These are phyloP conservation scores for Cryptosporidium tyzzeri DNA, from an alignment of 169 alveolate genomes.

Conservation along the genomic window DNA sequence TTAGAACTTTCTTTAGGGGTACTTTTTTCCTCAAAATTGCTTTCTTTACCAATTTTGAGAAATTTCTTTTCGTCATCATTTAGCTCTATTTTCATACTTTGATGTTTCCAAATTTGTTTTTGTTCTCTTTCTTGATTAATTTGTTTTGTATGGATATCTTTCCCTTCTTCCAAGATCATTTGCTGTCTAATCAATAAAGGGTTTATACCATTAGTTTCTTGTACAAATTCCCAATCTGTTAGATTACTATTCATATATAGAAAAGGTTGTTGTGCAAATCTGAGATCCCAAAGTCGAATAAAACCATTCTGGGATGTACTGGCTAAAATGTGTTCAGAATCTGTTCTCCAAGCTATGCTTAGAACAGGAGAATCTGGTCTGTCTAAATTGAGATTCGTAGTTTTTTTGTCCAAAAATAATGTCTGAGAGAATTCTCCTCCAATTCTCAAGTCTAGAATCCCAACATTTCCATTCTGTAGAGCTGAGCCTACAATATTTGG, in stretches of 20 bases:
- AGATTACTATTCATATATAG: conserved; percentile 29
- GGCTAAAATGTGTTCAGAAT: conserved; percentile 78
- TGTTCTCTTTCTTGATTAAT: background rate
- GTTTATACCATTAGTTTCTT: conserved; percentile 29
- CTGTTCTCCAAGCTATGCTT: conserved; percentile 43
- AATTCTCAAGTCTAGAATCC: conserved; percentile 43
- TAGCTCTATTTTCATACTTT: background rate
- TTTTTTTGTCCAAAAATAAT: conserved; percentile 31
- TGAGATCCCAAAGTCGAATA: conserved; percentile 88
- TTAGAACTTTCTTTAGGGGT: background rate
- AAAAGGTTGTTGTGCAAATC: conserved; percentile 80
- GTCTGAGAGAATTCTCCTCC: conserved; percentile 55
- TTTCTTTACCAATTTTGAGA: background rate
- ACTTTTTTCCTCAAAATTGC: background rate
- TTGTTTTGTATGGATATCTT: background rate
- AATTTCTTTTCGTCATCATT: conserved; percentile 10
- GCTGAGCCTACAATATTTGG: conserved; percentile 29
- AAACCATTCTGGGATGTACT: conserved; percentile 86
- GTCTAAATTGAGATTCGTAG: conserved; percentile 19
- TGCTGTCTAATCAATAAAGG: conserved; percentile 14
- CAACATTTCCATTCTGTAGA: conserved; percentile 44
- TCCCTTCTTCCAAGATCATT: background rate
- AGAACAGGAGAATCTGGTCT: conserved; percentile 28
- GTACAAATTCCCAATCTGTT: conserved; percentile 63
- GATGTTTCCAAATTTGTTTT: background rate